phyloP scores from a whole-genome alignment of 345 rosid species.

The Boechera divaricarpa region DNA sequence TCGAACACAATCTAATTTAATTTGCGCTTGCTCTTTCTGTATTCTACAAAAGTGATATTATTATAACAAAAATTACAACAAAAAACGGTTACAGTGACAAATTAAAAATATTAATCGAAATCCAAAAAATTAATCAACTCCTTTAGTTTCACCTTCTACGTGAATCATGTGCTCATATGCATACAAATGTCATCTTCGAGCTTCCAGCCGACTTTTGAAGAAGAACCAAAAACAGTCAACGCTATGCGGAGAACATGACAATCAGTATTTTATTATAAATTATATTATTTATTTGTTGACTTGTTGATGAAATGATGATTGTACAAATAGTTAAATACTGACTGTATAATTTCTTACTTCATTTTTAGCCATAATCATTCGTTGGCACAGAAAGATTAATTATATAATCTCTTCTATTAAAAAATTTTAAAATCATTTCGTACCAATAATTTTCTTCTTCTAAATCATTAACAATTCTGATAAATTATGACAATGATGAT shows the following conservation, averaged over 20 bases:
- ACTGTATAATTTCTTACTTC: not conserved
- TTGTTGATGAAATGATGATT: not conserved
- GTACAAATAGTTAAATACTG: not conserved
- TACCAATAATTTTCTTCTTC: not conserved
- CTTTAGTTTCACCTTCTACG: not conserved
- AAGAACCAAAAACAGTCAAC: slow-evolving; percentile 2
- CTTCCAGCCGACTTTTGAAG: slow-evolving; percentile 31
- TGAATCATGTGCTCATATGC: slow-evolving; percentile 26
- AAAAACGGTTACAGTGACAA: not conserved
- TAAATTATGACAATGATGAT: not conserved
- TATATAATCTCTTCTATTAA: not conserved
- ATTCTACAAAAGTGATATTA: not conserved
- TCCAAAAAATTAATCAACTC: not conserved
- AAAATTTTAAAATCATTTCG: not conserved
- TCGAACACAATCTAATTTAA: not conserved
- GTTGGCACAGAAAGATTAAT: not conserved
- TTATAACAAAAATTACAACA: not conserved
- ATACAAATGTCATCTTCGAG: not conserved
- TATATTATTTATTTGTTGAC: not conserved
- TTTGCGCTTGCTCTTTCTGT: not conserved
- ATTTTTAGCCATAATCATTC: not conserved
- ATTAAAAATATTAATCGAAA: not conserved
- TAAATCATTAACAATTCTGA: not conserved
- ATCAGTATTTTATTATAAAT: not conserved
- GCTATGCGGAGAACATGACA: slow-evolving; percentile 4